Evolutionary conservation across 805 yeast genomes (phyloP).

Genomic region (Hanseniaspora meyeri): DNA sequence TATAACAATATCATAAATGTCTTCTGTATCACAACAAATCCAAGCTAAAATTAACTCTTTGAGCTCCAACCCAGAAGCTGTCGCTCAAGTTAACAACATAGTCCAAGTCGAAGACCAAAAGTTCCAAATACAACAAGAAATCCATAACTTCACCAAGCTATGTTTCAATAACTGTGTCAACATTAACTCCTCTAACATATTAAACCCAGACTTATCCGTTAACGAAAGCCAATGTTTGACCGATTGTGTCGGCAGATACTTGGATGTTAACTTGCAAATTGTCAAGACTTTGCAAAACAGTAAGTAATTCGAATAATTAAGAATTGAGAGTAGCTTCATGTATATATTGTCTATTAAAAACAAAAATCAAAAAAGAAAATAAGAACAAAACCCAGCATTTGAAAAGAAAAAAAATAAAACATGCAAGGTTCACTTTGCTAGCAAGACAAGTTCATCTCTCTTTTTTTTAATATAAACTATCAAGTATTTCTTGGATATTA

Average conservation of each 20-base stretch:
- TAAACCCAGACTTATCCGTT: constrained; percentile 37
- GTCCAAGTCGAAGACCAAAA: constrained; percentile 56
- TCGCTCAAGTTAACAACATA: constrained; percentile 13
- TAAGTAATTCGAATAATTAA: constrained; percentile 16
- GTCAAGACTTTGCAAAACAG: constrained; percentile 40
- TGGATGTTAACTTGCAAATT: constrained; percentile 77
- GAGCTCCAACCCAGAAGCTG: constrained; percentile 8
- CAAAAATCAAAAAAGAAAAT: not conserved
- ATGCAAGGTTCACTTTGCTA: too few relatives aligned
- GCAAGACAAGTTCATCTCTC: too few relatives aligned
- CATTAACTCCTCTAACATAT: constrained; percentile 23
- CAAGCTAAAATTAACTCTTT: constrained; percentile 12
- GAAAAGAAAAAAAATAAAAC: too few relatives aligned
- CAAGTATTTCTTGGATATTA: not conserved
- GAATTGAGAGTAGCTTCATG: not conserved
- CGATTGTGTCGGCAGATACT: constrained; percentile 73
- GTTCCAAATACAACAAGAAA: constrained; percentile 74
- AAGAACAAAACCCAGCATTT: not conserved
- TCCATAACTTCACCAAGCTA: constrained; percentile 78
- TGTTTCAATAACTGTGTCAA: constrained; percentile 80
- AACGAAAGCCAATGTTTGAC: constrained; percentile 61
- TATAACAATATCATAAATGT: not conserved
- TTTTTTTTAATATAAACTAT: not conserved
- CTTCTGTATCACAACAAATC: constrained; percentile 5
- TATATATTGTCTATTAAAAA: not conserved